Evolutionary conservation across 176 grass and related monocot genomes (phyloP), one percentile per base, ranked within the genome.

Genomic region (Tillandsia leiboldiana): DNA sequence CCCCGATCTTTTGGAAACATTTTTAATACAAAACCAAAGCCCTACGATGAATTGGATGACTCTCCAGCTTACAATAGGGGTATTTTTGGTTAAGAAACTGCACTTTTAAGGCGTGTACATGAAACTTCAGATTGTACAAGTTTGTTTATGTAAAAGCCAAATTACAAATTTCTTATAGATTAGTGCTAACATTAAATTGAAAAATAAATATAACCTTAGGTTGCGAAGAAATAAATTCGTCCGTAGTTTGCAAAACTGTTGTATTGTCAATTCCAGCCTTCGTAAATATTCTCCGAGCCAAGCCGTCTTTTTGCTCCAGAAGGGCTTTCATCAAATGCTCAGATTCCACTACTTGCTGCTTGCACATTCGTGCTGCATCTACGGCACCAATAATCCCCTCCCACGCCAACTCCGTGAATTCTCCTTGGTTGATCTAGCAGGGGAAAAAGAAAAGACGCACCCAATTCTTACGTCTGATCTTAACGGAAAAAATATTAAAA

Each of bases 301-400:
- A 85, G 22, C 89, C 93, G 83, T 97, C 93, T 58, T 97, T 92
- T 72, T 97, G 93, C 71, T 92, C 93, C 9, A 97, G 72, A 73
- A 97, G 86, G 22, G 93, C 79, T 92, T 97, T 92, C 89, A 97
- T 92, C 67, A 97, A 57, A 77, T 97, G 89, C 74, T 97, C 89
- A 2, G 93, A 81, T 72, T 97, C 86, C 52, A 92, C 84, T n/a
- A 90, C 72, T 64, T 92, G 93, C 33, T 97, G 93, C 69, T 85
- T 97, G 13, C 81, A 89, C 33, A 20, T 61, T 70, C 79, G 87
- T 72, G 89, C 84, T 50, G 89, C 86, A 52, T 97, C 89, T 79
- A 97, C 63, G 14, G 84, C 89, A 74, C 86, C 86, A 22, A 80
- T 68, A 71, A 92, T 73, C 51, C 86, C 89, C 63, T 97, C 93